Conservation (phyloP, 75 land plant genomes). For the Pinus albicaulis region DNA sequence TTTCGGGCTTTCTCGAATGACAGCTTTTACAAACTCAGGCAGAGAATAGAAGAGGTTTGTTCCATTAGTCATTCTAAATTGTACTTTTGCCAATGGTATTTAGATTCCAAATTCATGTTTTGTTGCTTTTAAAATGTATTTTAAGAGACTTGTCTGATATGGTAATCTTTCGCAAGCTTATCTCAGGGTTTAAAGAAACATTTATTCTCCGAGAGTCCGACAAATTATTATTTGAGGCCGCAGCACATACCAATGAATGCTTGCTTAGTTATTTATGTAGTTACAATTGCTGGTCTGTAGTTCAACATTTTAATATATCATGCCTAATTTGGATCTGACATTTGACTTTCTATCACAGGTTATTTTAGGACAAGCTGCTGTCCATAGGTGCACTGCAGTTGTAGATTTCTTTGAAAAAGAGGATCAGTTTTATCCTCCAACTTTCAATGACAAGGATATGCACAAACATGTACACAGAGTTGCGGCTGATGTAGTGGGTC, state of each 20-base stretch:
- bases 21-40: constrained; percentile 50
- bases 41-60: constrained; percentile 74
- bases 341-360: constrained; percentile 37
- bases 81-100: neutral
- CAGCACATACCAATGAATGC: neutral
- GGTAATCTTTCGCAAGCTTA: neutral
- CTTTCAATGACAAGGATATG: constrained; percentile 56
- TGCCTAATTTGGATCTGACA: neutral
- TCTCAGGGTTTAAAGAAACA: neutral
- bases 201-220: neutral
- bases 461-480: constrained; percentile 57
- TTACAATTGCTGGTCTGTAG: neutral
- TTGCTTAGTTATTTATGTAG: neutral
- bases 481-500: constrained; percentile 51
- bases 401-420: constrained; percentile 76
- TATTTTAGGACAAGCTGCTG: constrained; percentile 65
- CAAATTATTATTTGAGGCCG: neutral
- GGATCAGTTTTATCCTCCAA: constrained; percentile 61
- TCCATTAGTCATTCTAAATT: neutral
- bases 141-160: neutral
- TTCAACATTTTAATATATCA: neutral
- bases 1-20: constrained; percentile 65
- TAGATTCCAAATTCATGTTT: neutral
- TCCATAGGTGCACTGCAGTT: constrained; percentile 68
- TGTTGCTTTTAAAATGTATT: neutral